These are phyloP conservation scores for Globisporangium iwayamae DNA, from an alignment of 352 stramenopile species.

Conservation along the genomic window DNA sequence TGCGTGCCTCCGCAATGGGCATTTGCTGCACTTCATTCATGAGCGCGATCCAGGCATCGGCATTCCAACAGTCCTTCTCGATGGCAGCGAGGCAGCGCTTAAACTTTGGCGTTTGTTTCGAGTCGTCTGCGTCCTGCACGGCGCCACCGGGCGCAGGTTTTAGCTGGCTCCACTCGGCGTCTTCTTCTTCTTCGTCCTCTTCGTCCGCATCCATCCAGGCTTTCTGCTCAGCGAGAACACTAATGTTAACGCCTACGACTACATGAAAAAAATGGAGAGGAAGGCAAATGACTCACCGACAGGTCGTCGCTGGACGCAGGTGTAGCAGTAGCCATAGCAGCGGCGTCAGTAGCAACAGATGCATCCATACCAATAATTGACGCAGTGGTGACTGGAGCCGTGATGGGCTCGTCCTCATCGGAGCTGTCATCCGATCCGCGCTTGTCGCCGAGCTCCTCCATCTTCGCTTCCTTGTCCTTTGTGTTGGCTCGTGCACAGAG, in stretches of 20 bases:
- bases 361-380: not conserved
- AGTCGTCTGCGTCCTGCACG: not conserved
- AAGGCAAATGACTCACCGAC: slow-evolving; percentile 20
- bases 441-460: slow-evolving; percentile 1
- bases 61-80: slow-evolving; percentile 61
- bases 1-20: slow-evolving; percentile 54
- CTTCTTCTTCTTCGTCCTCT: slow-evolving; percentile 80
- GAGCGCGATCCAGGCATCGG: slow-evolving; percentile 74
- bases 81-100: slow-evolving; percentile 52
- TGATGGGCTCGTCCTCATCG: slow-evolving; percentile 83
- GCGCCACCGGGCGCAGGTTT: not conserved
- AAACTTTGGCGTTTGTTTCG: slow-evolving; percentile 54
- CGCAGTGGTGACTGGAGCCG: slow-evolving; percentile 12
- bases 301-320: slow-evolving; percentile 24
- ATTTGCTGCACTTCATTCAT: slow-evolving; percentile 77
- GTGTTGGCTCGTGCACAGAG: slow-evolving; percentile 1
- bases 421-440: slow-evolving; percentile 68
- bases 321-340: not conserved
- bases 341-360: not conserved
- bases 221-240: slow-evolving; percentile 26
- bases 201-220: slow-evolving; percentile 76
- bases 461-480: not conserved
- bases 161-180: slow-evolving; percentile 69
- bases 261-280: not conserved
- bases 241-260: not conserved